A percentile compares a stretch with the other conserved stretches of the same genome.
These are phyloP conservation scores for Entomortierella parvispora DNA, from an alignment of 192 early-diverging fungal species.

Conservation along the genomic window DNA sequence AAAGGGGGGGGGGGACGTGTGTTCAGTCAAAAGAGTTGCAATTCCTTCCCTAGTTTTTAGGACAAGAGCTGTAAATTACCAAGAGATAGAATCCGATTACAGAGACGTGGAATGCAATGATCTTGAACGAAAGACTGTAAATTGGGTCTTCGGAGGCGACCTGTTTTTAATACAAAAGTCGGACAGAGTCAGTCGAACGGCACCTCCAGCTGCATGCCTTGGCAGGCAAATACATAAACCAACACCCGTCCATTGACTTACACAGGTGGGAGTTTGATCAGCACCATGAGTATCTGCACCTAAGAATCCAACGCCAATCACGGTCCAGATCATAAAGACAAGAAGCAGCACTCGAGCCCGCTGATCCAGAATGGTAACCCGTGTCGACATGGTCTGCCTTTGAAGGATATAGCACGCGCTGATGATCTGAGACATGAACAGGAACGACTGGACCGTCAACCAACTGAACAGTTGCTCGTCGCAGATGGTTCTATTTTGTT, in stretches of 20 bases:
- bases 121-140: conserved; percentile 37
- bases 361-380: conserved; percentile 25
- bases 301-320: conserved; percentile 48
- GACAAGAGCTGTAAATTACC: conserved; percentile 8
- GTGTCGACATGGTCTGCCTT: conserved; percentile 30
- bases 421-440: conserved; percentile 37
- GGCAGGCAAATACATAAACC: background rate
- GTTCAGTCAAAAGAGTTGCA: no score
- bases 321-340: conserved; percentile 44
- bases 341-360: conserved; percentile 32
- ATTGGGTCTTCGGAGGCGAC: conserved; percentile 21
- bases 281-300: no score
- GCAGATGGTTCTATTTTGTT: conserved; percentile 40
- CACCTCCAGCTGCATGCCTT: no score
- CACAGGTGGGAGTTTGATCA: conserved; percentile 21
- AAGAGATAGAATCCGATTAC: conserved; percentile 47
- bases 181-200: background rate
- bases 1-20: background rate
- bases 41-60: background rate
- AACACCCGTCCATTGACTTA: no score
- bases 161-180: conserved; percentile 11
- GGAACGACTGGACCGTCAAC: conserved; percentile 39
- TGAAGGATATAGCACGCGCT: conserved; percentile 33
- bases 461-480: conserved; percentile 51
- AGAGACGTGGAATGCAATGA: conserved; percentile 43